Evolutionary conservation across 2,329 filamentous ascomycete species (phyloP).

Genomic region (Fusarium torulosum): DNA sequence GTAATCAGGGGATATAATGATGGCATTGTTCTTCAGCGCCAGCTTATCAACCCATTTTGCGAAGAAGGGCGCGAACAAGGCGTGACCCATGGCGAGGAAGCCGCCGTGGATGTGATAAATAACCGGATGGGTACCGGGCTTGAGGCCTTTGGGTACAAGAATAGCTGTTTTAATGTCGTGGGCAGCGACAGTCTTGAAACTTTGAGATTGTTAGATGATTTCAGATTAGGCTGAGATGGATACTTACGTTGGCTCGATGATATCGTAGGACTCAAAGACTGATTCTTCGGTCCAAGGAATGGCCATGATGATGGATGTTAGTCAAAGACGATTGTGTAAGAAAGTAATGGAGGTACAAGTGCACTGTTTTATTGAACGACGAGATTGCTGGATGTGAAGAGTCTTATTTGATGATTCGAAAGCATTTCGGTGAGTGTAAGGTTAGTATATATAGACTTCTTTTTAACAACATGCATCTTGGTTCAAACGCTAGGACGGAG

Average conservation of each 20-base stretch:
- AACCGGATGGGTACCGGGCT: constrained; percentile 39
- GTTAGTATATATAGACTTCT: not conserved
- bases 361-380: too few relatives aligned
- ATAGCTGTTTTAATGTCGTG: constrained; percentile 42
- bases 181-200: constrained; percentile 38
- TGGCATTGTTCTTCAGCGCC: constrained; percentile 41
- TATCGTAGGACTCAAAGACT: constrained; percentile 36
- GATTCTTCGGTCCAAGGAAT: constrained; percentile 36
- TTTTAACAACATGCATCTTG: not conserved
- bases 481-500: not conserved
- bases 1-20: constrained; percentile 47
- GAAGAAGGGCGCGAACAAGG: constrained; percentile 45
- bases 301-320: constrained; percentile 10
- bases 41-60: constrained; percentile 40
- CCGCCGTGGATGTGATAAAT: constrained; percentile 48
- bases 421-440: not conserved
- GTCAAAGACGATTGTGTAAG: not conserved
- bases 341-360: fast-evolving
- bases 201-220: not conserved
- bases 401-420: not conserved
- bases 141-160: constrained; percentile 45
- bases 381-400: too few relatives aligned
- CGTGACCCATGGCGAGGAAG: constrained; percentile 40
- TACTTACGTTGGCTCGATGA: constrained; percentile 39
- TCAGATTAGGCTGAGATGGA: fast-evolving